These are phyloP conservation scores for Ophiostoma fasciatum DNA, from an alignment of 2,329 filamentous ascomycete genomes.

Conservation along the genomic window DNA sequence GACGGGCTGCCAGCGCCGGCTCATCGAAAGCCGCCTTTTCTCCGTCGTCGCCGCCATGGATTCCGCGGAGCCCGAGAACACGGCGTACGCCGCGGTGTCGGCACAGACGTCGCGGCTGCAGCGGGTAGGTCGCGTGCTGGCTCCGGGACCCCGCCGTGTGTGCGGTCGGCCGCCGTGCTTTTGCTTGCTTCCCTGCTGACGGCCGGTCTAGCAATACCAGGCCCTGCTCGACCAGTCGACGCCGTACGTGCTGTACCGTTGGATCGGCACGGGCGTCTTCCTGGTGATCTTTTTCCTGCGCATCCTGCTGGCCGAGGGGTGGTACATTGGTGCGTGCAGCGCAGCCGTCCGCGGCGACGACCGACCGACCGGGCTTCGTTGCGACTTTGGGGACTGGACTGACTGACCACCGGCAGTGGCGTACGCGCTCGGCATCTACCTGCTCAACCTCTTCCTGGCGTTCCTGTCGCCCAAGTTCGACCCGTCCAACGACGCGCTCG, in stretches of 20 bases:
- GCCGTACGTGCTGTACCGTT: slow-evolving; percentile 78
- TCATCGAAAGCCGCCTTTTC: too few relatives aligned
- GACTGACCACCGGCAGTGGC: slow-evolving; percentile 57
- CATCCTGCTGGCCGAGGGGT: slow-evolving; percentile 86
- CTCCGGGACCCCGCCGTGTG: too few relatives aligned
- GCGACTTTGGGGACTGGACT: too few relatives aligned
- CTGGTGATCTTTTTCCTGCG: slow-evolving; percentile 75
- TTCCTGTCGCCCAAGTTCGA: slow-evolving; percentile 99
- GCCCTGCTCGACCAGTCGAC: slow-evolving; percentile 86
- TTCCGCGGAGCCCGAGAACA: slow-evolving; percentile 71
- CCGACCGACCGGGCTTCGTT: too few relatives aligned
- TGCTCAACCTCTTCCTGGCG: slow-evolving; percentile 96
- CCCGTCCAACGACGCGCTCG: slow-evolving; percentile 76
- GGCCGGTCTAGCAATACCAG: slow-evolving; percentile 86
- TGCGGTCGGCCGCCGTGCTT: not conserved
- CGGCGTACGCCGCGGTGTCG: slow-evolving; percentile 80
- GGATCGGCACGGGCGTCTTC: slow-evolving; percentile 64
- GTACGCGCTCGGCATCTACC: slow-evolving; percentile 95
- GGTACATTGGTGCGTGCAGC: slow-evolving; percentile 75
- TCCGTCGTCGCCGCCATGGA: slow-evolving; percentile 62
- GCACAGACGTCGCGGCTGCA: slow-evolving; percentile 66
- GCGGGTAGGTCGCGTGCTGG: slow-evolving; percentile 33
- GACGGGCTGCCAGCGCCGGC: too few relatives aligned
- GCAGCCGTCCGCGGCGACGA: not conserved
- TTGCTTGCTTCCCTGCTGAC: too few relatives aligned